phyloP scores from a whole-genome alignment of 768 basidiomycete genomes.

The Mycena indigotica region DNA sequence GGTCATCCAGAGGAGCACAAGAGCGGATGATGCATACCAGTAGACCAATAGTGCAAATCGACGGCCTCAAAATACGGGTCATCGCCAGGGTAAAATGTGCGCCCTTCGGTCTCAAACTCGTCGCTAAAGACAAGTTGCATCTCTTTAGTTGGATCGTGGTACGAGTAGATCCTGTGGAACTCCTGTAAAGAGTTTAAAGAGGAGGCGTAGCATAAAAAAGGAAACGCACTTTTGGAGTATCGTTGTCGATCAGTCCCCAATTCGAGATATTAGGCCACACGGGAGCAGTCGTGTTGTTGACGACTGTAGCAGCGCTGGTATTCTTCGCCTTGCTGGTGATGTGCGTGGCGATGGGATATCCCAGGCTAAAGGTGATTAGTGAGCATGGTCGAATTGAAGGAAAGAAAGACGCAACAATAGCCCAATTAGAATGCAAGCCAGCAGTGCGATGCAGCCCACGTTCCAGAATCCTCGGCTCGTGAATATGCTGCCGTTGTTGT shows the following conservation, averaged over 20 bases:
- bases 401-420: slow-evolving; percentile 8
- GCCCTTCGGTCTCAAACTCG: too few species aligned
- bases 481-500: slow-evolving; percentile 1
- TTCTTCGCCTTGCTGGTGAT: background rate
- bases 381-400: background rate
- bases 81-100: too few species aligned
- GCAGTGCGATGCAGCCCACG: slow-evolving; percentile 10
- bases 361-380: background rate
- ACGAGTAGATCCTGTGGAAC: too few species aligned
- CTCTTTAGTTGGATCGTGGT: too few species aligned
- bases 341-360: background rate
- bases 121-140: too few species aligned
- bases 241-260: slow-evolving; percentile 57
- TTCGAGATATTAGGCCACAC: slow-evolving; percentile 33
- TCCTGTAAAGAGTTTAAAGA: too few species aligned
- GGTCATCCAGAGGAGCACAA: background rate
- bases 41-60: slow-evolving; percentile 71
- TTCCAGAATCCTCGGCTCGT: slow-evolving; percentile 12
- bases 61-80: slow-evolving; percentile 56
- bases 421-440: background rate
- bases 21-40: slow-evolving; percentile 37
- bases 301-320: background rate
- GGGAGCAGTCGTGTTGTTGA: slow-evolving; percentile 6
- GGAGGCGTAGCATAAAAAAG: too few species aligned
- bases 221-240: too few species aligned